These are phyloP conservation scores for Colletotrichum filicis DNA, from an alignment of 2,329 filamentous ascomycete species.

Conservation along the genomic window DNA sequence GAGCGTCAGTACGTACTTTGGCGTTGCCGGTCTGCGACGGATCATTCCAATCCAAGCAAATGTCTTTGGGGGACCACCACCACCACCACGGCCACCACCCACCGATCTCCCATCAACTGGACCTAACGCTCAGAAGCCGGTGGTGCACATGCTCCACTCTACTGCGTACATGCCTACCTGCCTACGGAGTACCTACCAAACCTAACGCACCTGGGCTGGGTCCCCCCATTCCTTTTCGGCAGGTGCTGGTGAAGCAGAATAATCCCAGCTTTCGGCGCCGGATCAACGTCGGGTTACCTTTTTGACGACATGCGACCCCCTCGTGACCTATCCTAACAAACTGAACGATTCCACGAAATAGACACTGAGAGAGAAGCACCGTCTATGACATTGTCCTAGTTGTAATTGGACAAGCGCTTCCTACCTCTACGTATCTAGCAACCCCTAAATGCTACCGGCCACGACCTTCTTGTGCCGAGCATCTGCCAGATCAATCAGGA, in stretches of 20 bases:
- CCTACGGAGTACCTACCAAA: no score
- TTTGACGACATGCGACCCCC: slow-evolving; percentile 32
- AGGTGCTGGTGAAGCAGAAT: slow-evolving; percentile 28
- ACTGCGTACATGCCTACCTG: no score
- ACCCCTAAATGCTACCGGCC: slow-evolving; percentile 28
- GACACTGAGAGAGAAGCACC: not conserved
- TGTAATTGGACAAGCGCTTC: not conserved
- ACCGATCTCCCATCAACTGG: no score
- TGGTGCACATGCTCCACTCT: not conserved
- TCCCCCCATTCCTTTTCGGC: slow-evolving; percentile 22
- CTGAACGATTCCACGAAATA: not conserved
- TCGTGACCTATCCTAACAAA: slow-evolving; percentile 7
- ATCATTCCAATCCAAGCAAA: not conserved
- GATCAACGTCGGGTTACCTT: slow-evolving; percentile 33
- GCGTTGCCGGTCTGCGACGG: not conserved
- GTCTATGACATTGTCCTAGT: not conserved
- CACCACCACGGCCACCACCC: not conserved
- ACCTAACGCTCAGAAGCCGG: not conserved
- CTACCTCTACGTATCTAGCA: not conserved
- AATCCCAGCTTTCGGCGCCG: slow-evolving; percentile 31
- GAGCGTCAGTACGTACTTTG: slow-evolving; percentile 11
- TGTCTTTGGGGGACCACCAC: not conserved
- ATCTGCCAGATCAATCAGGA: slow-evolving; percentile 15
- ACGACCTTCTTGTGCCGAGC: slow-evolving; percentile 28
- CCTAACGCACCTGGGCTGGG: not conserved